Conservation (phyloP, 257 asterid genomes). For the Nicotiana otophora region DNA sequence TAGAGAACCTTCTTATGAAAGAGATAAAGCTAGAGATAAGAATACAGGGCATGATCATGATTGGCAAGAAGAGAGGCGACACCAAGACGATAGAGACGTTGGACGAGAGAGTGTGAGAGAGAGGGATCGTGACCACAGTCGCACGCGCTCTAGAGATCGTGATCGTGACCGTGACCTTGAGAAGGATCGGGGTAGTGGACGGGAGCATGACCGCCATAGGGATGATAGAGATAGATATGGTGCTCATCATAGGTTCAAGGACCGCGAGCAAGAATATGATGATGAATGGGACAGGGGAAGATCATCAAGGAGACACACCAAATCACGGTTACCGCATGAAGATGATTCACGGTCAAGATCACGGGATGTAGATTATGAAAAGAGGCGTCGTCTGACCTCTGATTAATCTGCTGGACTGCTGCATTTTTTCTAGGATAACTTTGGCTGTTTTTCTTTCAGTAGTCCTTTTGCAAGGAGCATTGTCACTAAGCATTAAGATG, state of each 20-base stretch:
- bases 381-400: too few relatives aligned
- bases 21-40: constrained; percentile 53
- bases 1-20: constrained; percentile 60
- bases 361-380: too few relatives aligned
- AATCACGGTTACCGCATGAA: constrained; percentile 50
- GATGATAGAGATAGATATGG: constrained; percentile 64
- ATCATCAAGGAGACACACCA: constrained; percentile 61
- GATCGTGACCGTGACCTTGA: constrained; percentile 46
- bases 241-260: constrained; percentile 59
- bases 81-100: constrained; percentile 53
- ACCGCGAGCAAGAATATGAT: constrained; percentile 53
- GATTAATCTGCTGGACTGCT: too few relatives aligned
- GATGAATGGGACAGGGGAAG: constrained; percentile 69
- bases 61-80: constrained; percentile 48
- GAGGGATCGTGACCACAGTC: constrained; percentile 29
- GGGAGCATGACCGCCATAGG: constrained; percentile 42
- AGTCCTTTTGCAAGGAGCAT: too few relatives aligned
- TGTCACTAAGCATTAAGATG: too few relatives aligned
- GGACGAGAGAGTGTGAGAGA: constrained; percentile 59
- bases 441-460: too few relatives aligned
- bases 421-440: too few relatives aligned
- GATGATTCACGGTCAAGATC: too few relatives aligned
- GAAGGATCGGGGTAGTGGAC: constrained; percentile 15
- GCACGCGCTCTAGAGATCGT: constrained; percentile 38
- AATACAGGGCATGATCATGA: constrained; percentile 44